Evolutionary conservation across 140 eudicot species (phyloP).

Genomic region (Bidens hawaiensis): DNA sequence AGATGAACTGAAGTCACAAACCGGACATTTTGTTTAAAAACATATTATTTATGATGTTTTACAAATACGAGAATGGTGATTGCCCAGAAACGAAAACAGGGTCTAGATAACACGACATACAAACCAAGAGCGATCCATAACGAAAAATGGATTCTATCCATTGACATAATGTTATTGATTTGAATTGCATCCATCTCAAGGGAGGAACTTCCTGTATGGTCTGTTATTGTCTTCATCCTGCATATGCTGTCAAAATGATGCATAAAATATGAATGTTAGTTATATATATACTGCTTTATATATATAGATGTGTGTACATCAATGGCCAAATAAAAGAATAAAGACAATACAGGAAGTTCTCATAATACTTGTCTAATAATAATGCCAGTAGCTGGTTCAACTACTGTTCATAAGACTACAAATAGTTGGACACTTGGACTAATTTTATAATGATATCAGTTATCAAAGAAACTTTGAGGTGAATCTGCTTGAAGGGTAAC

Average conservation of each 20-base stretch:
- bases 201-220: constrained; percentile 77
- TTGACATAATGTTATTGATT: constrained; percentile 37
- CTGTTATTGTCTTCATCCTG: constrained; percentile 93
- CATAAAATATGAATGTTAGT: constrained; percentile 13
- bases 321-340: neutral
- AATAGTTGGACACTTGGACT: too few relatives aligned
- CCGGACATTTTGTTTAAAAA: neutral
- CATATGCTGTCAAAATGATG: constrained; percentile 74
- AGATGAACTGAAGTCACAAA: neutral
- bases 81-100: neutral
- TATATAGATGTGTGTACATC: too few relatives aligned
- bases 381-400: too few relatives aligned
- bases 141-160: constrained; percentile 23
- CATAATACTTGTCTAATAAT: neutral
- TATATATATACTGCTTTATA: too few relatives aligned
- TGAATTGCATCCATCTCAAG: constrained; percentile 22
- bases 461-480: too few relatives aligned
- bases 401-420: too few relatives aligned
- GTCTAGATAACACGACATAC: constrained; percentile 10
- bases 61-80: neutral
- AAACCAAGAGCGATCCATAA: neutral
- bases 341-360: too few relatives aligned
- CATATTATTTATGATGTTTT: neutral
- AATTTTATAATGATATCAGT: too few relatives aligned
- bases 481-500: too few relatives aligned